Evolutionary conservation across 1,139 yeast genomes (phyloP), one percentile per base, ranked within the genome.

Genomic region (Sugiyamaella xylanicola): DNA sequence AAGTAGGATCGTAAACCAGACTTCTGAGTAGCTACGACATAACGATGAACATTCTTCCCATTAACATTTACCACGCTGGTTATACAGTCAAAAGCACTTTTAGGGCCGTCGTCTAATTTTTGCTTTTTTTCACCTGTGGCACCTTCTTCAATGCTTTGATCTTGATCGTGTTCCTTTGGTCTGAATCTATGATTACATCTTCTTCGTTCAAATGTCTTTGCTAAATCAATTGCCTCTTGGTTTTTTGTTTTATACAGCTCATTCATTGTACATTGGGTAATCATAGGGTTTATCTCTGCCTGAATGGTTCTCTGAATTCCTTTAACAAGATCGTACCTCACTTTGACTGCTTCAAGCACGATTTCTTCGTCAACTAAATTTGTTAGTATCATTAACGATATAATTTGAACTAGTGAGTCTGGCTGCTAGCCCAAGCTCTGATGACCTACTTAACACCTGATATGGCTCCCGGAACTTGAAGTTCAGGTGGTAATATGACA

Each of bases 211-310:
- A 86, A 88, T 19, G 76, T 69, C 70, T 91, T 93, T 8, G 95
- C 98, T 39, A 86, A 67, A 35, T 80, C 86, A 54, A 93, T 89
- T 1, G 95, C 95, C 2, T 72, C 74, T 65, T 87, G 90, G 65
- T 89, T 82, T 25, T 83, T 81, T 9, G 87, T 77, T 50, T 79
- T 78, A 69, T 93, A 95, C 37, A 93, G 75, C 22, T 88, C 86
- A 68, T 90, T 90, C 79, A 95, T 89, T 65, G 96, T 88, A 68
- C 99, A 95, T 72, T 93, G 99, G 1, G 99, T 90, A 53, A 95
- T 87, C 95, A 93, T 78, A n/a, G 91, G 90, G 68, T 93, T 93
- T 47, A 86, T 82, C 66, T 87, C 92, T 4, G 86, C 89, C 69
- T 92, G 98, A 8, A 92, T 76, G 0, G 97, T 90, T 60, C 95